Evolutionary conservation across 2,329 filamentous ascomycete genomes (phyloP).

Genomic region (Calonectria crousiana): DNA sequence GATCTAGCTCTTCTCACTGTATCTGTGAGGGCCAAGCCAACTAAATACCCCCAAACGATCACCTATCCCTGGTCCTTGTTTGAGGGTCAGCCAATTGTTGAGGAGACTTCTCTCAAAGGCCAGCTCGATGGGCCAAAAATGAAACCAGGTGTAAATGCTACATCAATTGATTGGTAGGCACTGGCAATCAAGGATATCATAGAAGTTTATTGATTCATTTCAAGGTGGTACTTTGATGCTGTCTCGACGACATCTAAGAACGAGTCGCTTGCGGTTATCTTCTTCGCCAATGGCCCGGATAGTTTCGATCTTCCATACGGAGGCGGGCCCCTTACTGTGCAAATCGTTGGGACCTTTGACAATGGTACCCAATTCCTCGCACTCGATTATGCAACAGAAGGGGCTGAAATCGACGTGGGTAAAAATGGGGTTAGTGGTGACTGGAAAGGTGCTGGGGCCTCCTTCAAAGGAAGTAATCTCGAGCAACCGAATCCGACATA

Average conservation of each 20-base stretch:
- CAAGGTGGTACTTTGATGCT: conserved; percentile 21
- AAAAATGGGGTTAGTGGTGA: too few species aligned
- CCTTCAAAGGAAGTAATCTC: too few species aligned
- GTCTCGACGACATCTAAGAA: not conserved
- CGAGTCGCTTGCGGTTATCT: not conserved
- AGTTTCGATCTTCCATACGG: not conserved
- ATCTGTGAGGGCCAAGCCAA: not conserved
- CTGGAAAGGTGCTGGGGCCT: too few species aligned
- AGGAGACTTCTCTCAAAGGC: not conserved
- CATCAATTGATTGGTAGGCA: not conserved
- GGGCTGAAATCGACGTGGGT: too few species aligned
- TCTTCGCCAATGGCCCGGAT: not conserved
- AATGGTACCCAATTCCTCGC: too few species aligned
- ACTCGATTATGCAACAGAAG: too few species aligned
- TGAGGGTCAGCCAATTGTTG: not conserved
- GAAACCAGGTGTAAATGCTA: not conserved
- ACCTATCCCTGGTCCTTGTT: not conserved
- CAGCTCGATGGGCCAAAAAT: not conserved
- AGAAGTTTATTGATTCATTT: not conserved
- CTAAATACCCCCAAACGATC: not conserved
- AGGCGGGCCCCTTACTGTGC: too few species aligned
- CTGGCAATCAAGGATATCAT: not conserved
- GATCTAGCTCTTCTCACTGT: not conserved
- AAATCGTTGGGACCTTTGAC: too few species aligned
- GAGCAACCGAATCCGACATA: too few species aligned